Percentiles rank a stretch among this genome's conserved stretches.
Evolutionary conservation across 78 protist genomes (phyloP).

Genomic region (Dictyostelium discoideum): dicty_2.7 NC_007091.3:2530001-2530500

Average conservation of each 20-base stretch:
- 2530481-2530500: neutral
- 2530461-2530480: neutral
- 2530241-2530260: neutral
- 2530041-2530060: neutral
- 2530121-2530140: too few species aligned
- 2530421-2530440: neutral
- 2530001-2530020: neutral
- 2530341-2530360: neutral
- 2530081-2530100: neutral
- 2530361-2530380: neutral
- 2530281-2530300: neutral
- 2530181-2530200: neutral
- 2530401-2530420: neutral
- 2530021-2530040: neutral
- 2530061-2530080: neutral
- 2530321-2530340: neutral
- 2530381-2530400: neutral
- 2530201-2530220: neutral
- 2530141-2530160: neutral
- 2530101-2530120: neutral
- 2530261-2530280: neutral
- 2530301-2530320: neutral
- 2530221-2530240: neutral
- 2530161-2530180: neutral
- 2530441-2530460: neutral